These are phyloP conservation scores for Populus euphratica DNA, from an alignment of 345 rosid species.

Conservation along the genomic window DNA sequence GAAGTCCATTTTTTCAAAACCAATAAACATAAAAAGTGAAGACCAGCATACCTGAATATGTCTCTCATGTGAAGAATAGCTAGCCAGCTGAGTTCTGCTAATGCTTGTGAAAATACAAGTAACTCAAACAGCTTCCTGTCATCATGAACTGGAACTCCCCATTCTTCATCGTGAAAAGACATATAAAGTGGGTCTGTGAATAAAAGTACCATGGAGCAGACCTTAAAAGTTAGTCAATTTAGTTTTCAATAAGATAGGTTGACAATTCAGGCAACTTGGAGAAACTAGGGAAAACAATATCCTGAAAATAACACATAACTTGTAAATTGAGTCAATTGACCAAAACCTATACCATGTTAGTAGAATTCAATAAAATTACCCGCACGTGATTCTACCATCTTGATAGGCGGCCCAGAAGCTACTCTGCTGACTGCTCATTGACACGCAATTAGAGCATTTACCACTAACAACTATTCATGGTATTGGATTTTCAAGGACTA, in stretches of 20 bases:
- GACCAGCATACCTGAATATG: conserved; percentile 49
- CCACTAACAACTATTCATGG: background rate
- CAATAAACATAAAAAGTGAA: conserved; percentile 1
- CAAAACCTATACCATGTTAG: background rate
- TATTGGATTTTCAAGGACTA: background rate
- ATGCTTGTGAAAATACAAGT: conserved; percentile 88
- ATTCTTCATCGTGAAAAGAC: conserved; percentile 75
- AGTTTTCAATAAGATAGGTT: background rate
- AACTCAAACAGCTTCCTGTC: conserved; percentile 76
- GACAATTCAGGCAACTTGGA: background rate
- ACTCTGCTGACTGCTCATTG: background rate
- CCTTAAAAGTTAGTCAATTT: background rate
- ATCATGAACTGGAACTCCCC: conserved; percentile 80
- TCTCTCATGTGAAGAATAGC: conserved; percentile 64
- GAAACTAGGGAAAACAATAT: background rate
- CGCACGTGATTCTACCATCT: background rate
- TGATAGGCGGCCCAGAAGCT: background rate
- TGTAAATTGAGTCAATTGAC: background rate
- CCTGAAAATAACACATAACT: background rate
- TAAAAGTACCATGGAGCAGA: background rate
- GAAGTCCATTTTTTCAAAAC: background rate
- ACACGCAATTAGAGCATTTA: background rate
- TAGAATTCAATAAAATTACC: background rate
- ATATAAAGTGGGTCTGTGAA: conserved; percentile 57
- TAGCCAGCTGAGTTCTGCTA: conserved; percentile 90